Base-by-base conservation (phyloP, 2,329 filamentous ascomycete species). In the Didymella sp. region DNA sequence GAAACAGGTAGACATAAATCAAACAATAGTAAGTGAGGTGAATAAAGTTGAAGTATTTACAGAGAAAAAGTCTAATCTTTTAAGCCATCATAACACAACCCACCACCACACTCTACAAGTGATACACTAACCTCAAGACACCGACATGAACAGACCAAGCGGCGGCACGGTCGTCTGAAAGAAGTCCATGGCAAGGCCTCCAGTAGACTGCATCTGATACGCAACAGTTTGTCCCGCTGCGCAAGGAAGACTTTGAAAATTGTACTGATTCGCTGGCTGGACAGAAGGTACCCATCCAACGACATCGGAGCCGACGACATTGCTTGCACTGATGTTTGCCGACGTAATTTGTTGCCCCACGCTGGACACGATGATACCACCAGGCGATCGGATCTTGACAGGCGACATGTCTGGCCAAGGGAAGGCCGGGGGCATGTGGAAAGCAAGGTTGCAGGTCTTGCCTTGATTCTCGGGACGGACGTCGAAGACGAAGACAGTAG, bases 371-470 rank as follows among this genome's bases (percentile, higher is more conserved):
- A 22, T 55, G 41, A 78, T 66, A n/a, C 71, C 74, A 9, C 81
- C 81, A 2, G 63, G 63, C 6, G 63, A 45, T 1, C 38, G 54
- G 19, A 68, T 43, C 11, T 66, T 66, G 15, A 77, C 76, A 3
- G 68, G 63, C 50, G 77, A 67, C 64, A 81, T 22, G 43, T 62
- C 38, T 76, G 70, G 13, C 63, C 57, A 59, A 61, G 64, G 21
- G 53, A 58, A n/a, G 73, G 78, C 58, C 6, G 65, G 55, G 0
- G 81, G 81, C 58, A 82, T 75, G 33, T 79, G 67, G 70, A 84
- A 82, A 54, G 78, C 70, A n/a, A 82, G 66, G 5, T 76, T 79
- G 73, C 81, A 83, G 28, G 73, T 79, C 58, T 78, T 78, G 56
- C 77, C 76, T 33, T 69, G 56, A 45, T 77, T 72, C 3, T 65